Percentiles rank a stretch among this genome's conserved stretches.
Conservation (phyloP, 495 filamentous ascomycete genomes). For the Staphylotrichum tortipilum region DNA sequence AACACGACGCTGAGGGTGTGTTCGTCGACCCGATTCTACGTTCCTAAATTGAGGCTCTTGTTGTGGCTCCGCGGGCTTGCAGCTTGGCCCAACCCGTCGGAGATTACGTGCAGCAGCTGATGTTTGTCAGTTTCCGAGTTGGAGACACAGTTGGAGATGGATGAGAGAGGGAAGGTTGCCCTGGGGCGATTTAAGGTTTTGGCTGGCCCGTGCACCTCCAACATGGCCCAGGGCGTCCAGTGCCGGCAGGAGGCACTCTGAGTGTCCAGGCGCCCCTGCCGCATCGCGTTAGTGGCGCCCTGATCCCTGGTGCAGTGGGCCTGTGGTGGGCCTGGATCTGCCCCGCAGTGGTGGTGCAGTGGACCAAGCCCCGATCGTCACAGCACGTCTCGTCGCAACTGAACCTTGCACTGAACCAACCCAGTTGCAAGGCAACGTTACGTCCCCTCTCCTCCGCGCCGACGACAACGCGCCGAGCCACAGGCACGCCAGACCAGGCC, state of each 20-base stretch:
- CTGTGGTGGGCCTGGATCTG: neutral
- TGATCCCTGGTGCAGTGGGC: too few relatives aligned
- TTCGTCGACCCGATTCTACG: neutral
- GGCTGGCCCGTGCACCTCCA: slow-evolving; percentile 6
- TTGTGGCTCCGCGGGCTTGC: neutral
- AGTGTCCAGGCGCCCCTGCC: too few relatives aligned
- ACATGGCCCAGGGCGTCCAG: too few relatives aligned
- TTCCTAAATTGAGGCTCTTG: neutral
- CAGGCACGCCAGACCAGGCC: neutral
- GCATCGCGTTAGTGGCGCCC: too few relatives aligned
- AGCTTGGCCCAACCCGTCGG: neutral
- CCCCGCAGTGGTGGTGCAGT: too few relatives aligned
- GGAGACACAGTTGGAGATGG: too few relatives aligned
- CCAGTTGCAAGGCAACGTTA: slow-evolving; percentile 19
- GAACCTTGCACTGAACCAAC: slow-evolving; percentile 4
- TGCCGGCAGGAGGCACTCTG: too few relatives aligned
- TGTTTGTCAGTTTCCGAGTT: too few relatives aligned
- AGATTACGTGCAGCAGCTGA: neutral
- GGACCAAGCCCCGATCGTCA: slow-evolving; percentile 1
- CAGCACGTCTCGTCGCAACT: neutral
- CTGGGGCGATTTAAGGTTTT: slow-evolving; percentile 7
- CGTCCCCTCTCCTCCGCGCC: slow-evolving; percentile 6
- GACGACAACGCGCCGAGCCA: neutral
- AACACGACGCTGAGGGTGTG: too few relatives aligned
- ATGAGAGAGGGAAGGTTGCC: neutral